Evolutionary conservation across 345 rosid species (phyloP).

Genomic region (Citrus australasica): DNA sequence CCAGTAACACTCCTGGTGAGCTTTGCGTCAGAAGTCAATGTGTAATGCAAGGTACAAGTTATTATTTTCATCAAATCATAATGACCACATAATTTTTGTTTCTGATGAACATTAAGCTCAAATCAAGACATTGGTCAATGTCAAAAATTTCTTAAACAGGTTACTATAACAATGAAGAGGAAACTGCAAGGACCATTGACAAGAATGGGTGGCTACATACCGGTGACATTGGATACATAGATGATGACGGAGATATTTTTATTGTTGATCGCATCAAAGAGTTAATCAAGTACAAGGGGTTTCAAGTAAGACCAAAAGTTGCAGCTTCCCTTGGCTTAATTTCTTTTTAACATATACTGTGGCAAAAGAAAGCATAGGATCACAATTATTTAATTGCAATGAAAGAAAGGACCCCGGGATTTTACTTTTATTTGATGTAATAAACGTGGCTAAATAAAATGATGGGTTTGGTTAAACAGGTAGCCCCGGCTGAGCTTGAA

Average conservation of each 20-base stretch:
- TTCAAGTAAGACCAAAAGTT: constrained; percentile 50
- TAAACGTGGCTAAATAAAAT: not conserved
- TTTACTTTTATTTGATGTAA: not conserved
- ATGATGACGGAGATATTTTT: constrained; percentile 85
- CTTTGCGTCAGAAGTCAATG: constrained; percentile 90
- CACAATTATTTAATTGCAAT: not conserved
- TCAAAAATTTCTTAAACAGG: constrained; percentile 29
- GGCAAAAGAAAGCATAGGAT: too few species aligned
- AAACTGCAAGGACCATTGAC: constrained; percentile 71
- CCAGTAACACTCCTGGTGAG: constrained; percentile 71
- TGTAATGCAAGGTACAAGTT: constrained; percentile 67
- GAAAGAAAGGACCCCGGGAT: not conserved
- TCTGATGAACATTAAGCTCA: not conserved
- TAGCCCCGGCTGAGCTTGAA: constrained; percentile 94
- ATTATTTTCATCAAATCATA: not conserved
- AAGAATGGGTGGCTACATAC: constrained; percentile 86
- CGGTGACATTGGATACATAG: constrained; percentile 86
- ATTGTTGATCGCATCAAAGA: constrained; percentile 96
- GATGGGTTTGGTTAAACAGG: constrained; percentile 34
- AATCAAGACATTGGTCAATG: not conserved
- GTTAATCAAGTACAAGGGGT: constrained; percentile 90
- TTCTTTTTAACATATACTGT: too few species aligned
- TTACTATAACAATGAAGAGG: constrained; percentile 71
- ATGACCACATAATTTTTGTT: not conserved
- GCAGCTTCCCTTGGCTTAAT: not conserved